Conservation (phyloP, 495 filamentous ascomycete genomes). For the Xylaria venustula region DNA sequence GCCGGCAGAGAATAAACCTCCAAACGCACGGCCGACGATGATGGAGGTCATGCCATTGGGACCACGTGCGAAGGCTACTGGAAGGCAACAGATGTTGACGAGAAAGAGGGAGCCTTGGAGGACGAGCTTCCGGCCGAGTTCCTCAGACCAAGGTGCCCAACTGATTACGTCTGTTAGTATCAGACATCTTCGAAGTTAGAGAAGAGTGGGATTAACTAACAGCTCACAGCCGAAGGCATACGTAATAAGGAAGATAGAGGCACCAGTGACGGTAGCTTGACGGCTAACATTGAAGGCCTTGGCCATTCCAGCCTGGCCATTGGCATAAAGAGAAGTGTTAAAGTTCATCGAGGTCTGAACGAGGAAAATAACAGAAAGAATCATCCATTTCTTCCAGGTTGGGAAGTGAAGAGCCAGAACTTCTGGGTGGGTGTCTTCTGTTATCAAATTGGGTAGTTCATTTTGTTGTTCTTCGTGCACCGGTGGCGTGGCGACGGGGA, state of each 20-base stretch:
- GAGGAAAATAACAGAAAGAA: conserved; percentile 67
- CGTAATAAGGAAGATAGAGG: conserved; percentile 68
- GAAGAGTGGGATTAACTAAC: conserved; percentile 6
- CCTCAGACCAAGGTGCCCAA: conserved; percentile 82
- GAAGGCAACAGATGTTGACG: conserved; percentile 76
- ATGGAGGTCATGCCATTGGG: conserved; percentile 57
- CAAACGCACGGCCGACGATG: conserved; percentile 64
- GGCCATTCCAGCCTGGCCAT: conserved; percentile 59
- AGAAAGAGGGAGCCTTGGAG: conserved; percentile 67
- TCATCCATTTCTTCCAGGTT: conserved; percentile 67
- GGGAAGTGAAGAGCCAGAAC: conserved; percentile 62
- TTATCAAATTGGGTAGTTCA: conserved; percentile 37
- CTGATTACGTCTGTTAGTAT: conserved; percentile 17
- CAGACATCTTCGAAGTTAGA: neutral
- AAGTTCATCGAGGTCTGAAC: conserved; percentile 86
- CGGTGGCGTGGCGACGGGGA: conserved; percentile 9
- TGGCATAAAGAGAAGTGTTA: conserved; percentile 71
- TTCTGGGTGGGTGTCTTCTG: conserved; percentile 60
- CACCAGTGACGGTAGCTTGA: conserved; percentile 63
- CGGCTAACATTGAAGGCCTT: conserved; percentile 61
- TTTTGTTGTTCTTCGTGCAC: conserved; percentile 14
- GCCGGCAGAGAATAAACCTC: conserved; percentile 71
- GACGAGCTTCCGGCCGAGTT: conserved; percentile 69
- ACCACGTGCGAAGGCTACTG: conserved; percentile 64
- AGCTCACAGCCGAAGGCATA: conserved; percentile 82